Percentiles rank a stretch among this genome's conserved stretches.
These are phyloP conservation scores for Ailanthus altissimus DNA, from an alignment of 345 rosid genomes.

Conservation along the genomic window DNA sequence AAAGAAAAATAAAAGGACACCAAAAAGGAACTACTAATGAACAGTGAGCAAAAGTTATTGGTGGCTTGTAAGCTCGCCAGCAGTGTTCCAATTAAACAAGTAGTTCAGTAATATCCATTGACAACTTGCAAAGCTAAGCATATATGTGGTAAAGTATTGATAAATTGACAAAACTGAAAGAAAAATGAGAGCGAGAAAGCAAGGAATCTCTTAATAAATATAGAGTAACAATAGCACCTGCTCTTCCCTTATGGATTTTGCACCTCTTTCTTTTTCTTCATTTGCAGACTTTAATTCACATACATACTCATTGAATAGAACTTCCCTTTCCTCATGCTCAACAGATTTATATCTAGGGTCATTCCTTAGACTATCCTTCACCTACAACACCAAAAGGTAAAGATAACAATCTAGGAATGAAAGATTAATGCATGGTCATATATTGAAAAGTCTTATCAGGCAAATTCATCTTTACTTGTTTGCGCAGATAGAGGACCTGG, in stretches of 20 bases:
- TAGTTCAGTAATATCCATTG: neutral
- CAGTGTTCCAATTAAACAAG: neutral
- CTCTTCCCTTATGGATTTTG: conserved; percentile 72
- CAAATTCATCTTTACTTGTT: neutral
- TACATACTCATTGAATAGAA: conserved; percentile 71
- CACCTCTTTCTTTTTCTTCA: conserved; percentile 61
- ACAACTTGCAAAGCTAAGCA: neutral
- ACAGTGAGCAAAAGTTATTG: neutral
- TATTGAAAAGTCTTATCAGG: neutral
- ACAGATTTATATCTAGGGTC: conserved; percentile 82
- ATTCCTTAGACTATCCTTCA: conserved; percentile 79
- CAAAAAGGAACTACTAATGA: no score
- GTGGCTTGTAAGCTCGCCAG: neutral
- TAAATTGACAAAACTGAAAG: neutral
- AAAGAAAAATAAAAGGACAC: no score
- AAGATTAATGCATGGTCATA: neutral
- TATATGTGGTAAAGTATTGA: neutral
- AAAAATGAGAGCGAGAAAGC: neutral
- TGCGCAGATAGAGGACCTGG: neutral
- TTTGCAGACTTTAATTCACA: conserved; percentile 71
- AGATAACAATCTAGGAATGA: neutral
- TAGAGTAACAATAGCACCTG: conserved; percentile 52
- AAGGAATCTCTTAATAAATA: neutral
- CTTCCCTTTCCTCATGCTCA: conserved; percentile 82
- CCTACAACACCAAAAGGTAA: conserved; percentile 43